A percentile compares a stretch with the other conserved stretches of the same genome.
These are phyloP conservation scores for Diplotaxis tenuifolia DNA, from an alignment of 345 rosid genomes.

Conservation along the genomic window DNA sequence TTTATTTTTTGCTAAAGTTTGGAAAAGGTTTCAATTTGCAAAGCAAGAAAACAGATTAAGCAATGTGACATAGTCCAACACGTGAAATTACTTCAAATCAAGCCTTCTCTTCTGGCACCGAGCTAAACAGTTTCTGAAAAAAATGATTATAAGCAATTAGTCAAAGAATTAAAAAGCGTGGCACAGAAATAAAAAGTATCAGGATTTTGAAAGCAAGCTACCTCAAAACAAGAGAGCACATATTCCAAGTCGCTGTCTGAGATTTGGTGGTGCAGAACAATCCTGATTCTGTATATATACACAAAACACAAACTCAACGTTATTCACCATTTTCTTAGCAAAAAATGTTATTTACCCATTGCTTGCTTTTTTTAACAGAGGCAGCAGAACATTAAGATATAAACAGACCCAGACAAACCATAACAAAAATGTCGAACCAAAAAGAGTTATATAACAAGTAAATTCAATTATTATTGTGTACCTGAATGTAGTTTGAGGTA, in stretches of 20 bases:
- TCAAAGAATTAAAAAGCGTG: background rate
- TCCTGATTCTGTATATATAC: slow-evolving; percentile 54
- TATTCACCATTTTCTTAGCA: background rate
- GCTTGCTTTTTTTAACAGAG: background rate
- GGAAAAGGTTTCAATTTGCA: background rate
- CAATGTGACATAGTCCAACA: slow-evolving; percentile 5
- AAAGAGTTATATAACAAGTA: background rate
- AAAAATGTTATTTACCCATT: background rate
- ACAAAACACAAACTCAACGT: slow-evolving; percentile 4
- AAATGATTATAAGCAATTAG: background rate
- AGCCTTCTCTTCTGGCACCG: slow-evolving; percentile 3
- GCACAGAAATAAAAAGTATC: background rate
- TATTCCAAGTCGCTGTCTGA: slow-evolving; percentile 72
- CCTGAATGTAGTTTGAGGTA: slow-evolving; percentile 62
- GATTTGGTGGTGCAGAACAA: slow-evolving; percentile 84
- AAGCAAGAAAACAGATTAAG: slow-evolving; percentile 1
- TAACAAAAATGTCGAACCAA: background rate
- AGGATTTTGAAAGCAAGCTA: slow-evolving; percentile 19
- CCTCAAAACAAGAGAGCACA: slow-evolving; percentile 66
- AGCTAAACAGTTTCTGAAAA: slow-evolving; percentile 28
- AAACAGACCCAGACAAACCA: background rate
- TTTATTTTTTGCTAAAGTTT: too few relatives aligned
- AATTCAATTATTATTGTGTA: slow-evolving; percentile 3
- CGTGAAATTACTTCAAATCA: background rate
- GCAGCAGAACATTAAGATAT: background rate